Evolutionary conservation across 805 yeast genomes (phyloP).

Genomic region (Maudiozyma saulgeensis): DNA sequence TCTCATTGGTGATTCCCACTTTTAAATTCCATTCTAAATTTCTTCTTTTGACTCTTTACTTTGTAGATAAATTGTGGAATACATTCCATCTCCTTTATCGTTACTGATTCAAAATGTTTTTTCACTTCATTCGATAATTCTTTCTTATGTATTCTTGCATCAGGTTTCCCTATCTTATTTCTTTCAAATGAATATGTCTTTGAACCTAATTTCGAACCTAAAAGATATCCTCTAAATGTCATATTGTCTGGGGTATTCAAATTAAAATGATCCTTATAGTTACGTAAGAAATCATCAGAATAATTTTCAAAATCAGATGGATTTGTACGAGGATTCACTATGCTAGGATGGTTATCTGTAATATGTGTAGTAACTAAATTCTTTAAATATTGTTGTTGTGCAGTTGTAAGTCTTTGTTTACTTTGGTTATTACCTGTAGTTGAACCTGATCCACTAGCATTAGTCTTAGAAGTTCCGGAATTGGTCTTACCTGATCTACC

Average conservation of each 20-base stretch:
- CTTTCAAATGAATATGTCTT: slow-evolving; percentile 39
- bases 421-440: not conserved
- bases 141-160: slow-evolving; percentile 42
- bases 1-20: not conserved
- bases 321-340: slow-evolving; percentile 32
- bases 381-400: slow-evolving; percentile 57
- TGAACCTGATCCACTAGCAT: not conserved
- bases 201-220: slow-evolving; percentile 65
- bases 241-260: slow-evolving; percentile 50
- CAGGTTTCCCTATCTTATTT: slow-evolving; percentile 14
- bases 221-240: slow-evolving; percentile 58
- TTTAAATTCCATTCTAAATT: slow-evolving; percentile 33
- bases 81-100: slow-evolving; percentile 72
- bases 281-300: slow-evolving; percentile 54
- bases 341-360: slow-evolving; percentile 65
- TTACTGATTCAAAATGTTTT: slow-evolving; percentile 53
- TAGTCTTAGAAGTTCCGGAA: slow-evolving; percentile 5
- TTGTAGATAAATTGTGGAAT: slow-evolving; percentile 83
- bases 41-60: slow-evolving; percentile 58
- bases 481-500: slow-evolving; percentile 2
- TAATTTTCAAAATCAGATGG: slow-evolving; percentile 53
- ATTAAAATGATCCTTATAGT: slow-evolving; percentile 53
- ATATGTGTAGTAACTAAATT: slow-evolving; percentile 59
- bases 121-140: slow-evolving; percentile 54
- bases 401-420: slow-evolving; percentile 40